These are phyloP conservation scores for Sistotremastrum niveocremeum DNA, from an alignment of 768 basidiomycete genomes.

Conservation along the genomic window DNA sequence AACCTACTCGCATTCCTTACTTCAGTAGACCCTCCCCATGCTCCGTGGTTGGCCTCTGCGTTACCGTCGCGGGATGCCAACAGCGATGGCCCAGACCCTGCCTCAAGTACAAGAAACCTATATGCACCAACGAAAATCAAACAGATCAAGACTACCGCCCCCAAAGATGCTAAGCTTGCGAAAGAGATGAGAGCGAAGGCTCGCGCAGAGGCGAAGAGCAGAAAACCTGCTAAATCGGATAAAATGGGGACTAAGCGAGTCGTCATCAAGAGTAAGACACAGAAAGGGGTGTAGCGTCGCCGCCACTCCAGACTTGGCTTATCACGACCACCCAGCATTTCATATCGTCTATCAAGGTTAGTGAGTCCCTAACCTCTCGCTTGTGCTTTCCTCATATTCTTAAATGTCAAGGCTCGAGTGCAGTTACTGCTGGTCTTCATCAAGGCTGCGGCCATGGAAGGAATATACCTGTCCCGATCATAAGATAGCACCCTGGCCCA, in stretches of 20 bases:
- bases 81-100: background rate
- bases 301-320: too few species aligned
- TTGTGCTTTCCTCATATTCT: too few species aligned
- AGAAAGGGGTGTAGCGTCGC: too few species aligned
- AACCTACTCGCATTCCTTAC: conserved; percentile 18
- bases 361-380: too few species aligned
- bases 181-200: conserved; percentile 43
- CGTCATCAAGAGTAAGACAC: too few species aligned
- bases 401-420: too few species aligned
- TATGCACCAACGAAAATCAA: conserved; percentile 68
- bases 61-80: conserved; percentile 3
- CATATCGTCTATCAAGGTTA: too few species aligned
- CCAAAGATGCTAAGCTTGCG: conserved; percentile 63
- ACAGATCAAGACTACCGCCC: conserved; percentile 63
- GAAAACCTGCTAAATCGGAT: conserved; percentile 6
- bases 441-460: too few species aligned
- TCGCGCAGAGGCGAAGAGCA: conserved; percentile 33
- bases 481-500: too few species aligned
- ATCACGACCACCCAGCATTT: too few species aligned
- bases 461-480: too few species aligned
- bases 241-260: background rate
- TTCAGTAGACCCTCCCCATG: conserved; percentile 43
- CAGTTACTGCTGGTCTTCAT: too few species aligned
- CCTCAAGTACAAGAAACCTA: background rate
- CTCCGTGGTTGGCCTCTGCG: conserved; percentile 48